Evolutionary conservation across 1,284 basidiomycete species (phyloP), one percentile per base, ranked within the genome.

Genomic region (Ceratobasidium sp.): DNA sequence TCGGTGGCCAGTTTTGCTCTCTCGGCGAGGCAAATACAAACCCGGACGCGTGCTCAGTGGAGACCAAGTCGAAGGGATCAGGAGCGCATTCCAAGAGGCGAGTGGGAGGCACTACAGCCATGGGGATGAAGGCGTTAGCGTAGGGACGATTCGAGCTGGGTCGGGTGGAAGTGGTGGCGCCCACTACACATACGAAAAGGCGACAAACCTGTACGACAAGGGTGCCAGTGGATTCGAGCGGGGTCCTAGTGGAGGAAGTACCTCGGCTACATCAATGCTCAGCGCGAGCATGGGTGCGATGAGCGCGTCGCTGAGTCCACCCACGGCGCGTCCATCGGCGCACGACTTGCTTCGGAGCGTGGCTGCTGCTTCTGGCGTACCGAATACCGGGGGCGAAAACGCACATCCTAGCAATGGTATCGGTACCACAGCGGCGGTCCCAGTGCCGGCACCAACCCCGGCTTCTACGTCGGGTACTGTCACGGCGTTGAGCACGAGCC

Each of bases 1-100:
- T 77, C 87, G 95, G 17, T 99, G 92, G 85, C 97, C 97, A 0
- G 82, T 97, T 42, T 83, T 92, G 47, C 80, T 88, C 27, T 20
- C 56, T 38, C 69, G 43, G 15, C 69, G 58, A 29, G 54, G 60
- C n/a, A 29, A 42, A 45, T 17, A 50, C 20, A 42, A 27, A 10
- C 32, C 56, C 1, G 56, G 56, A 7, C 29, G 52, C 4, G 25
- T 64, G 25, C 47, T 64, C 1, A 64, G 60, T 22, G 60, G 60
- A n/a, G 60, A 64, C 29, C 60, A 64, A 29, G 60, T 64, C 22
- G 60, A 64, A 64, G 60, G 60, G 12, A 64, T 64, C n/a, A 15
- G 60, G 34, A 50, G 45, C 20, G 60, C 60, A 10, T 64, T 64
- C 20, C 43, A 32, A 35, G 32, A 32, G 5, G n/a, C 20, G 12